These are phyloP conservation scores for Orychophragmus violaceus DNA, from an alignment of 345 rosid species.

Conservation along the genomic window DNA sequence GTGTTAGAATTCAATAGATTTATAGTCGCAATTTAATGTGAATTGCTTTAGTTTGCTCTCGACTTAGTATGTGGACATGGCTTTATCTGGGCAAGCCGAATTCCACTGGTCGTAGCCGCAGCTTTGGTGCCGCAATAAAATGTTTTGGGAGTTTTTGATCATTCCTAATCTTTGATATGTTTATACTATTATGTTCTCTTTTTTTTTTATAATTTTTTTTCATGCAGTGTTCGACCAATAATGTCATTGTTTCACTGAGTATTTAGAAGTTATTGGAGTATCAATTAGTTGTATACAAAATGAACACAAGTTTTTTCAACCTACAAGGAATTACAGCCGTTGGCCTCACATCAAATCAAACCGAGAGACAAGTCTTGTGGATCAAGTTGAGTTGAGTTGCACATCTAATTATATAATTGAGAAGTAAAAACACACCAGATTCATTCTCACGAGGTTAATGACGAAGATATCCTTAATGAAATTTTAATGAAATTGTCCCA, in stretches of 20 bases:
- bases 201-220: no score
- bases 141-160: neutral
- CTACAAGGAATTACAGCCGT: neutral
- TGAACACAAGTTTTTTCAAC: neutral
- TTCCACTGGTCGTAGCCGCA: neutral
- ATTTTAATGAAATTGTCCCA: no score
- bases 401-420: no score
- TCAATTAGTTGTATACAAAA: neutral
- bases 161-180: neutral
- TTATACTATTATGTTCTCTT: neutral
- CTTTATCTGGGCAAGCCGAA: neutral
- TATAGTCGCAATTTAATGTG: neutral
- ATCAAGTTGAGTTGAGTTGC: no score
- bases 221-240: neutral
- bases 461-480: no score
- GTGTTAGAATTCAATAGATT: conserved; percentile 10
- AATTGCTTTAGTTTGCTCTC: neutral
- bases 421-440: no score
- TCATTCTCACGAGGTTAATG: no score
- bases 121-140: neutral
- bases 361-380: no score
- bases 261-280: neutral
- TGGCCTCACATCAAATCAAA: no score
- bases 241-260: neutral
- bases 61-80: neutral